Percentiles rank a stretch among this genome's conserved stretches.
phyloP scores from a whole-genome alignment of 192 early-diverging fungal species.

The Dimargaris xerosporica region DNA sequence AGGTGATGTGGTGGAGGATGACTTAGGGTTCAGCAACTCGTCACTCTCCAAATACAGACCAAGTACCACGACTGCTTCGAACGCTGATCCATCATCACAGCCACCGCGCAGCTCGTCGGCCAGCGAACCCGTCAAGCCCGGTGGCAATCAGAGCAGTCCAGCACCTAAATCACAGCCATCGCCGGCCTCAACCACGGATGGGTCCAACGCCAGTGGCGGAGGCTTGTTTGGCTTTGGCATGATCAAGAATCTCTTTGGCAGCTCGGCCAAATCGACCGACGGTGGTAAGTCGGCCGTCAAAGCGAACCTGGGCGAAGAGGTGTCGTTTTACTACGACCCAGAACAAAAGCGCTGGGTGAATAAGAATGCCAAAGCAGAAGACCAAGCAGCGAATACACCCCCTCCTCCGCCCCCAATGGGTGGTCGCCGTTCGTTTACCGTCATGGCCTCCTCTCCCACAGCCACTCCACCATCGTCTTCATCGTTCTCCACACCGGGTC shows the following conservation, averaged over 20 bases:
- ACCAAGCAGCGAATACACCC: not conserved
- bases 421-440: too few relatives aligned
- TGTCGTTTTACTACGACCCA: constrained; percentile 73
- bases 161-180: not conserved
- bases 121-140: constrained; percentile 1
- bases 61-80: too few relatives aligned
- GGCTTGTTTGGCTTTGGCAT: constrained; percentile 26
- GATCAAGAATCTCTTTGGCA: constrained; percentile 28
- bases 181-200: not conserved
- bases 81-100: too few relatives aligned
- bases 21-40: constrained; percentile 27
- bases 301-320: constrained; percentile 80
- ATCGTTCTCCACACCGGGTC: not conserved
- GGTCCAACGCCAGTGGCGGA: not conserved
- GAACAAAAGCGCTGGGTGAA: constrained; percentile 81
- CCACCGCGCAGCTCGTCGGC: constrained; percentile 7
- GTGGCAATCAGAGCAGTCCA: not conserved
- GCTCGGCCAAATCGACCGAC: constrained; percentile 19
- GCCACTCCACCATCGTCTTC: constrained; percentile 3
- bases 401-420: too few relatives aligned
- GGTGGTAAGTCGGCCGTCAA: constrained; percentile 32
- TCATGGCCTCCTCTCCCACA: too few relatives aligned
- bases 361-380: constrained; percentile 26
- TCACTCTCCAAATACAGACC: constrained; percentile 20
- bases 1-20: constrained; percentile 32